Conservation (phyloP, 192 early-diverging fungal genomes). For the Coemansia sp. region DNA sequence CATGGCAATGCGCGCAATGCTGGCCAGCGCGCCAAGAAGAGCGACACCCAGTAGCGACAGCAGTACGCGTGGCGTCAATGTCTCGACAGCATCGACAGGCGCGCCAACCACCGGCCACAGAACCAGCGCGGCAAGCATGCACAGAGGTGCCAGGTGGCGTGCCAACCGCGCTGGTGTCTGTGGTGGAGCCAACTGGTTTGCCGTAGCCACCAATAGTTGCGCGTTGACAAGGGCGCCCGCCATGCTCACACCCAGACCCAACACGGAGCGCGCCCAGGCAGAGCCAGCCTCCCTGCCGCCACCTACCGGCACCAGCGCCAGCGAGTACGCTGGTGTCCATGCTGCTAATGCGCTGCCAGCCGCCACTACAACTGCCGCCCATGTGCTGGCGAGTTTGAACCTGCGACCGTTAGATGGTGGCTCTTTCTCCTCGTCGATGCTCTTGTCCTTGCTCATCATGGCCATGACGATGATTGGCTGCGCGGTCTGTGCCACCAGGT, state of each 20-base stretch:
- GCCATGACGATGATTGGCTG: slow-evolving; percentile 17
- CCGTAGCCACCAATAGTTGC: slow-evolving; percentile 6
- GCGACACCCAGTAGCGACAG: slow-evolving; percentile 17
- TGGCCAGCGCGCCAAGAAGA: slow-evolving; percentile 17
- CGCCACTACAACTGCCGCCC: background rate
- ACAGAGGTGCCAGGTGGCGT: slow-evolving; percentile 36
- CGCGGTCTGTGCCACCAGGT: slow-evolving; percentile 16
- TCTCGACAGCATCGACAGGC: slow-evolving; percentile 17
- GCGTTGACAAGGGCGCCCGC: slow-evolving; percentile 9
- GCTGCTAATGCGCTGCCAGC: background rate
- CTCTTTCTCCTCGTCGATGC: too few relatives aligned
- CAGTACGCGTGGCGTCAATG: slow-evolving; percentile 3
- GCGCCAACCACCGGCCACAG: slow-evolving; percentile 35
- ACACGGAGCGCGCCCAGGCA: background rate
- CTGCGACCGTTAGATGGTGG: too few relatives aligned
- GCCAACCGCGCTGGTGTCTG: slow-evolving; percentile 16
- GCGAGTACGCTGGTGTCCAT: slow-evolving; percentile 23
- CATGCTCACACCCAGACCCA: slow-evolving; percentile 8
- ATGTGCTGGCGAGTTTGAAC: too few relatives aligned
- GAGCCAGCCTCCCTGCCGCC: background rate
- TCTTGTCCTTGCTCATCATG: slow-evolving; percentile 5
- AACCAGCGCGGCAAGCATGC: slow-evolving; percentile 23
- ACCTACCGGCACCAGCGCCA: slow-evolving; percentile 1
- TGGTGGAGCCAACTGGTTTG: slow-evolving; percentile 7
- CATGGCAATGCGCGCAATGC: slow-evolving; percentile 15